A percentile compares a stretch with the other conserved stretches of the same genome.
Evolutionary conservation across 2,329 filamentous ascomycete genomes (phyloP).

Genomic region (Blastomyces percursus): DNA sequence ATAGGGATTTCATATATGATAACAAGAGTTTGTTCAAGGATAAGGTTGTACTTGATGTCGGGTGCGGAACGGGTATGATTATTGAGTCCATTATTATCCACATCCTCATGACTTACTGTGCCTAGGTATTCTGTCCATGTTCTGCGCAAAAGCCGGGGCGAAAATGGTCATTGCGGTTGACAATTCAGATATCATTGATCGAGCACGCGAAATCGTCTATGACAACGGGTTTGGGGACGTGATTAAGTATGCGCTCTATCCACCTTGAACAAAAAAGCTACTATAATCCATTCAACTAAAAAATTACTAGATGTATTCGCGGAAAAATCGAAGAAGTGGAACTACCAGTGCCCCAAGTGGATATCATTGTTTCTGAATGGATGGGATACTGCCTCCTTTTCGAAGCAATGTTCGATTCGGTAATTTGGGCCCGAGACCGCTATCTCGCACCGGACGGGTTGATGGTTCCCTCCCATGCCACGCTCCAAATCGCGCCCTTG

Average conservation of each 20-base stretch:
- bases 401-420: conserved; percentile 90
- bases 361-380: conserved; percentile 95
- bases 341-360: conserved; percentile 67
- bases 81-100: background rate
- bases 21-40: conserved; percentile 79
- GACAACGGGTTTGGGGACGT: conserved; percentile 62
- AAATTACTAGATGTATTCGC: conserved; percentile 48
- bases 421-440: conserved; percentile 75
- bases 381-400: conserved; percentile 94
- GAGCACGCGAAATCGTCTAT: conserved; percentile 73
- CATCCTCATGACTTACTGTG: conserved; percentile 23
- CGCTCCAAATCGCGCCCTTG: conserved; percentile 70
- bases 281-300: conserved; percentile 6
- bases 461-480: conserved; percentile 76
- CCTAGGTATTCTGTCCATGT: conserved; percentile 77
- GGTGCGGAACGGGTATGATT: conserved; percentile 57
- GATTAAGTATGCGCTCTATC: conserved; percentile 49
- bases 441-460: conserved; percentile 72
- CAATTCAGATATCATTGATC: conserved; percentile 80
- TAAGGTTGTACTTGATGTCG: conserved; percentile 83
- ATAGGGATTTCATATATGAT: conserved; percentile 88
- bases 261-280: background rate
- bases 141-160: conserved; percentile 83
- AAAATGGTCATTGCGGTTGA: conserved; percentile 82
- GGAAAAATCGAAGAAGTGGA: conserved; percentile 82